Percentiles rank a stretch among this genome's conserved stretches.
These are phyloP conservation scores for Peronospora farinosa DNA, from an alignment of 352 stramenopile genomes.

Conservation along the genomic window DNA sequence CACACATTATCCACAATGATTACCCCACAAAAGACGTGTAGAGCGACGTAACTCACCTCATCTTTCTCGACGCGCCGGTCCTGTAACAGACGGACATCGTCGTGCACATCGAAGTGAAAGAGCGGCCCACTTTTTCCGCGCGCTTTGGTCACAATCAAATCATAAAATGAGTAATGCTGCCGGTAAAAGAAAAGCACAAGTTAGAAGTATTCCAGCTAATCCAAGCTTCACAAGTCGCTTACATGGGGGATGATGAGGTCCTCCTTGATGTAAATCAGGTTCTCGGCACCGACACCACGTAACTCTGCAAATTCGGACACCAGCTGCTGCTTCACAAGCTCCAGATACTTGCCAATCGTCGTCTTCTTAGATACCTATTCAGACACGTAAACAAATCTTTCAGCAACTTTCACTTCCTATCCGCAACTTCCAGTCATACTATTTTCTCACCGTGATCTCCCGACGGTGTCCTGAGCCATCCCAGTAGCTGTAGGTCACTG, in stretches of 20 bases:
- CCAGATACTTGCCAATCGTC: conserved; percentile 86
- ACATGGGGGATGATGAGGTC: conserved; percentile 97
- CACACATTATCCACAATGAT: conserved; percentile 3
- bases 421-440: neutral
- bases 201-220: conserved; percentile 6
- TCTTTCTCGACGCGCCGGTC: conserved; percentile 96
- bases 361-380: conserved; percentile 86
- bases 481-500: conserved; percentile 98
- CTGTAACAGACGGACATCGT: conserved; percentile 87
- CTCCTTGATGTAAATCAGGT: conserved; percentile 97
- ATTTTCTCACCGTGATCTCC: conserved; percentile 73
- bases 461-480: conserved; percentile 94
- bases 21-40: neutral
- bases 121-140: conserved; percentile 95
- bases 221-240: conserved; percentile 6
- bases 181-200: conserved; percentile 7
- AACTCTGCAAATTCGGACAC: conserved; percentile 91
- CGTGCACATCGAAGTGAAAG: conserved; percentile 97
- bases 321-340: conserved; percentile 86
- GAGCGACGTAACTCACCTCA: conserved; percentile 47
- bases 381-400: conserved; percentile 3
- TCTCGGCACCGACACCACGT: conserved; percentile 85
- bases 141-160: conserved; percentile 96
- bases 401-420: neutral
- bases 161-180: conserved; percentile 97